These are phyloP conservation scores for Zygosaccharomyces bailii DNA, from an alignment of 805 yeast species.

Conservation along the genomic window DNA sequence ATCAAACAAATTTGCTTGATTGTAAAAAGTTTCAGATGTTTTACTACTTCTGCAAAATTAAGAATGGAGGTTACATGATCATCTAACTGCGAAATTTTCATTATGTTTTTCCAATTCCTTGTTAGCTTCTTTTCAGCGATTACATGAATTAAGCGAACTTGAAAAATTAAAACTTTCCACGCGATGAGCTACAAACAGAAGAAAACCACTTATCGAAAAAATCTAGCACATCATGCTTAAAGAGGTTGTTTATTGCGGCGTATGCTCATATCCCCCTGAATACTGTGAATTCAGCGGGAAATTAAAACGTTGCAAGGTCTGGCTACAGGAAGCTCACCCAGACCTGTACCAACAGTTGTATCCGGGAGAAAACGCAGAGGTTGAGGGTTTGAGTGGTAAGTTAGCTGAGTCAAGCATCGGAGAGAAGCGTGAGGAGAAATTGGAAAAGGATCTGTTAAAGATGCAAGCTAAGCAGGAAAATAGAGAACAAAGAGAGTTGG, in stretches of 20 bases:
- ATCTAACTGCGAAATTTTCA: no score
- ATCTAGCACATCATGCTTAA: conserved; percentile 26
- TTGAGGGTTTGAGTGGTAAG: conserved; percentile 36
- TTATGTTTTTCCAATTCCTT: no score
- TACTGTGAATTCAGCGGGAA: conserved; percentile 89
- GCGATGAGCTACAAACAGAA: not conserved
- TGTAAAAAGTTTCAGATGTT: no score
- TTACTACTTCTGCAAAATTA: no score
- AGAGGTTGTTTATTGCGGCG: conserved; percentile 63
- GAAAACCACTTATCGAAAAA: not conserved
- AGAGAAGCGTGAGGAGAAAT: conserved; percentile 74
- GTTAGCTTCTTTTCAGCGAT: not conserved
- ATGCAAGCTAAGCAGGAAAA: conserved; percentile 83
- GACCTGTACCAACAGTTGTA: conserved; percentile 60
- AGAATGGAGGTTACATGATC: no score
- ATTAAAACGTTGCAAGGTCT: conserved; percentile 75
- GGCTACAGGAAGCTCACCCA: conserved; percentile 62
- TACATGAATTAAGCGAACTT: not conserved
- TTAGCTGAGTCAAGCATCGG: conserved; percentile 56
- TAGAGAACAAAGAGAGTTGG: conserved; percentile 78
- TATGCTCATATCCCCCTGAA: conserved; percentile 82
- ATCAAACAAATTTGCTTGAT: no score
- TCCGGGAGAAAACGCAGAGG: conserved; percentile 49
- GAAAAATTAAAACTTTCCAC: not conserved
- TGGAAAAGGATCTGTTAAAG: conserved; percentile 77